A percentile compares a stretch with the other conserved stretches of the same genome.
These are phyloP conservation scores for Stentor roeselii DNA, from an alignment of 73 alveolate genomes.

Conservation along the genomic window DNA sequence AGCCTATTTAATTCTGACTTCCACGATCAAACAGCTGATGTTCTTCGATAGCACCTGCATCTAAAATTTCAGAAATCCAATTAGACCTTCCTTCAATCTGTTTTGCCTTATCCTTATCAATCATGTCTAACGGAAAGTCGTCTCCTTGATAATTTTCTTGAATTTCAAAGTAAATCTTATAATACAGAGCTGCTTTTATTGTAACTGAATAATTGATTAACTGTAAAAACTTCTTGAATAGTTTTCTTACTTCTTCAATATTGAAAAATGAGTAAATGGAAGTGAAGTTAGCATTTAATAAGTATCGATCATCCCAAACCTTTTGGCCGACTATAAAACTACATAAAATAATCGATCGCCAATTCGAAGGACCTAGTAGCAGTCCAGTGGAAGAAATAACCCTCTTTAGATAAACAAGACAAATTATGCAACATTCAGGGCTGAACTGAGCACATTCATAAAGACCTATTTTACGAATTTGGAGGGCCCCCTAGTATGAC, in stretches of 20 bases:
- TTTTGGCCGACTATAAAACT: constrained; percentile 92
- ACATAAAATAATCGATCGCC: constrained; percentile 95
- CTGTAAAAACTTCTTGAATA: constrained; percentile 92
- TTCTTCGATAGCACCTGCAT: no score
- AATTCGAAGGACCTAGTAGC: constrained; percentile 91
- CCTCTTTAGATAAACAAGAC: constrained; percentile 91
- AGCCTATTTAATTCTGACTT: no score
- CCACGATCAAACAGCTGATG: no score
- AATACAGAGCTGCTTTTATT: constrained; percentile 86
- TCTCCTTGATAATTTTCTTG: constrained; percentile 50
- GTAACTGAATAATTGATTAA: constrained; percentile 82
- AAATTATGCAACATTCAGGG: constrained; percentile 95
- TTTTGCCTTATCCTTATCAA: constrained; percentile 47
- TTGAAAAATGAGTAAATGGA: constrained; percentile 96
- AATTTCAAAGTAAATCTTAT: constrained; percentile 94
- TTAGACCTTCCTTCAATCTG: constrained; percentile 39
- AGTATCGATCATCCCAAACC: constrained; percentile 97
- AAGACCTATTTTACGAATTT: constrained; percentile 94
- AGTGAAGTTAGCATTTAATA: constrained; percentile 92
- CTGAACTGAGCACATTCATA: constrained; percentile 92
- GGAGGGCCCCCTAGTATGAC: no score
- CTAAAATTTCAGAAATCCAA: no score
- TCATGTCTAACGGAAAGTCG: constrained; percentile 63
- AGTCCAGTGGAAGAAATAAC: constrained; percentile 91
- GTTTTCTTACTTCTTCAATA: constrained; percentile 87